Percentiles rank a stretch among this genome's conserved stretches.
phyloP scores from a whole-genome alignment of 1,284 basidiomycete genomes.

The Erythrobasidium hasegawianum region DNA sequence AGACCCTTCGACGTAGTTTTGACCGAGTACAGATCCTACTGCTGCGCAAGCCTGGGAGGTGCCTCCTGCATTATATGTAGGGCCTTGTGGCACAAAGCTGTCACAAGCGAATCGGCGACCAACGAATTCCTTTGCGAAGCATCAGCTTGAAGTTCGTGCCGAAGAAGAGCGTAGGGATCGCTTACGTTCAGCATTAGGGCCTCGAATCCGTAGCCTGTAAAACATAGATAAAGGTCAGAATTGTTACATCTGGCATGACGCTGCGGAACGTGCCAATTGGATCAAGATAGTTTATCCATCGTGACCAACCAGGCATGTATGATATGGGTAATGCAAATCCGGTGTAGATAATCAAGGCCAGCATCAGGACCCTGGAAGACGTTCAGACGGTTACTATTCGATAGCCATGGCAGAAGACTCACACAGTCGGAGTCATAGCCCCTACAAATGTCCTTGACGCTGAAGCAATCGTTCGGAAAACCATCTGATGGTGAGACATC shows the following conservation, averaged over 20 bases:
- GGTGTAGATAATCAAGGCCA: conserved; percentile 53
- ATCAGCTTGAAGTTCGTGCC: not conserved
- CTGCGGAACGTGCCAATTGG: conserved; percentile 42
- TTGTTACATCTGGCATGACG: too few species aligned
- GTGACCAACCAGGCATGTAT: conserved; percentile 48
- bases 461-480: conserved; percentile 55
- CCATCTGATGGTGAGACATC: conserved; percentile 53
- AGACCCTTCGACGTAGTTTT: conserved; percentile 52
- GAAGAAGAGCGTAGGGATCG: too few species aligned
- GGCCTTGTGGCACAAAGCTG: conserved; percentile 49
- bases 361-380: conserved; percentile 39
- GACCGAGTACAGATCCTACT: conserved; percentile 46
- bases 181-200: conserved; percentile 50
- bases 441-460: conserved; percentile 51
- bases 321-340: conserved; percentile 52
- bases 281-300: conserved; percentile 56
- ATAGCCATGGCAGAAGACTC: conserved; percentile 35
- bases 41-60: conserved; percentile 51
- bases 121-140: conserved; percentile 54
- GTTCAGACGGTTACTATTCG: not conserved
- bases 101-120: conserved; percentile 45
- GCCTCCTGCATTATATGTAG: conserved; percentile 47
- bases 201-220: conserved; percentile 48
- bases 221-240: too few species aligned
- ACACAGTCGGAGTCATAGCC: conserved; percentile 52